phyloP scores from a whole-genome alignment of 192 early-diverging fungal species.

The Entomortierella chlamydospora region DNA sequence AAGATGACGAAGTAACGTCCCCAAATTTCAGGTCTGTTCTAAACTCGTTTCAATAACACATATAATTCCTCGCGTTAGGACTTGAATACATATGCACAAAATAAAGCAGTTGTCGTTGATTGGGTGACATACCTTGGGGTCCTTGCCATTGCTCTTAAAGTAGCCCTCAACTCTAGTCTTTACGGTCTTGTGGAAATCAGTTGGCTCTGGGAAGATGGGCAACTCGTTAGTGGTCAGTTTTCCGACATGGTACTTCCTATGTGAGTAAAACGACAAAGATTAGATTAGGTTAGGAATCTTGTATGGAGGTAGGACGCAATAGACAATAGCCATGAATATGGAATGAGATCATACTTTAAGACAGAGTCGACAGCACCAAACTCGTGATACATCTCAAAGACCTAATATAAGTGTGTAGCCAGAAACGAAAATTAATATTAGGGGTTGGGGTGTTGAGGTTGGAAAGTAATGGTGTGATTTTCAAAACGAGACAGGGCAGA shows the following conservation, averaged over 20 bases:
- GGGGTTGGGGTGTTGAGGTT: too few species aligned
- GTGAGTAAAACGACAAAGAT: background rate
- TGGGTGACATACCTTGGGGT: constrained; percentile 56
- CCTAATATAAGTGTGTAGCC: constrained; percentile 12
- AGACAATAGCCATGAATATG: background rate
- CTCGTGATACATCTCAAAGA: constrained; percentile 62
- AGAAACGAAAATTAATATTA: background rate
- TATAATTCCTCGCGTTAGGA: background rate
- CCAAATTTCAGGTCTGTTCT: constrained; percentile 59
- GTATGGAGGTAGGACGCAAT: background rate
- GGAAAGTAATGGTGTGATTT: constrained; percentile 8
- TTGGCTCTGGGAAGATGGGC: constrained; percentile 62
- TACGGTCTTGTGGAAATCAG: constrained; percentile 58
- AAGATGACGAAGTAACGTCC: constrained; percentile 63
- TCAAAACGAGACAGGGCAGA: background rate
- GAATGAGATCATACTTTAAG: constrained; percentile 44
- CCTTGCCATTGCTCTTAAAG: constrained; percentile 56
- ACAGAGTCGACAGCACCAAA: constrained; percentile 53
- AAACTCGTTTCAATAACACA: constrained; percentile 6
- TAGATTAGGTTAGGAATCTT: background rate
- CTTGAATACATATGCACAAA: too few species aligned
- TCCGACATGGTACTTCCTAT: constrained; percentile 61
- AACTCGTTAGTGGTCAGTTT: constrained; percentile 56
- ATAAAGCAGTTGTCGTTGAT: background rate
- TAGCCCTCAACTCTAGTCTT: constrained; percentile 63